Percentiles rank a stretch among this genome's conserved stretches.
Conservation (phyloP, 2,329 filamentous ascomycete genomes). For the Sporothrix variecibatus region DNA sequence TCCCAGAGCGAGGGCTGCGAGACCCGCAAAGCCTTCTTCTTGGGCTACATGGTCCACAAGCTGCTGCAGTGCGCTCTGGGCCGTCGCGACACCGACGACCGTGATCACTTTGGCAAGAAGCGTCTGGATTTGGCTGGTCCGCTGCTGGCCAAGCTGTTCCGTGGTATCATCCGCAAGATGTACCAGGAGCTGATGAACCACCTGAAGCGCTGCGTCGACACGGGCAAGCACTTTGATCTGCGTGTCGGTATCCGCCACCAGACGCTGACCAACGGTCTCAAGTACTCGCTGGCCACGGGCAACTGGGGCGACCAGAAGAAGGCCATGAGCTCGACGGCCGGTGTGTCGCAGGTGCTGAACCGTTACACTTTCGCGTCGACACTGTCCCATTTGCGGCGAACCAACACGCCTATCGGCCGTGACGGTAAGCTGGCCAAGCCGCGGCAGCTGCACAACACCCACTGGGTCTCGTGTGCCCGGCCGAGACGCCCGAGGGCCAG, state of each 20-base stretch:
- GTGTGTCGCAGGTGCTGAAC: constrained; percentile 97
- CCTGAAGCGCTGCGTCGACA: constrained; percentile 88
- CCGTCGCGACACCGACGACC: constrained; percentile 90
- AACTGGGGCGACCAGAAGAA: constrained; percentile 99
- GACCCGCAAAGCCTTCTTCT: constrained; percentile 94
- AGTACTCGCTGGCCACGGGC: constrained; percentile 94
- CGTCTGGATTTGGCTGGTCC: constrained; percentile 92
- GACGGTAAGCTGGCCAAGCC: constrained; percentile 99
- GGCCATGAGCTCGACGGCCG: constrained; percentile 88
- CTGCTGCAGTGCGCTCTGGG: constrained; percentile 91
- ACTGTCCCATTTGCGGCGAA: constrained; percentile 91
- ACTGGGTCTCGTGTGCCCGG: constrained; percentile 96
- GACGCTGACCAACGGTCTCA: constrained; percentile 89
- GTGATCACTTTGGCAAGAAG: constrained; percentile 99
- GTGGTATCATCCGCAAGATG: constrained; percentile 85
- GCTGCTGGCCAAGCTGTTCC: constrained; percentile 93
- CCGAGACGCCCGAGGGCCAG: constrained; percentile 96
- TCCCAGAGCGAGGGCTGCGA: constrained; percentile 93
- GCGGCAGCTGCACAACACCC: constrained; percentile 95
- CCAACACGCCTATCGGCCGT: constrained; percentile 95
- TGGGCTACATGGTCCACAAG: constrained; percentile 98
- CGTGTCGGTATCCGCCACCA: constrained; percentile 87
- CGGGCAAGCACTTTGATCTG: constrained; percentile 84
- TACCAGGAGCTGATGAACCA: constrained; percentile 90
- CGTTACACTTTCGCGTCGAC: constrained; percentile 97